A percentile compares a stretch with the other conserved stretches of the same genome.
Evolutionary conservation across 176 grass and related monocot genomes (phyloP).

Genomic region (Triticum turgidum): DNA sequence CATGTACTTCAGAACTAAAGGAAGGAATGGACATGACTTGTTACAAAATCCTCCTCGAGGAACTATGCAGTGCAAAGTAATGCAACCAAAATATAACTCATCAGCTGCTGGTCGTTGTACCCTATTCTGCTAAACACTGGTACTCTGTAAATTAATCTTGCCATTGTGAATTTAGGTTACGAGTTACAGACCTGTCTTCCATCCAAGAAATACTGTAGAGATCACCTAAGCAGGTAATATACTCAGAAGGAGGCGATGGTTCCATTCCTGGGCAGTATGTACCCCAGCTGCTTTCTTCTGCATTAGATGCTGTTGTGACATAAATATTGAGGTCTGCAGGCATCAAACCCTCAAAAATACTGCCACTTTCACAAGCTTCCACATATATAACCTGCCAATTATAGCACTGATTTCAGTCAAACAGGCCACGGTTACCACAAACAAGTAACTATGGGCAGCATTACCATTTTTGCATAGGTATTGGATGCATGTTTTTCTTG

Average conservation of each 20-base stretch:
- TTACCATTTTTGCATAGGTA: constrained; percentile 71
- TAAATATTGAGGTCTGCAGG: constrained; percentile 76
- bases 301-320: constrained; percentile 82
- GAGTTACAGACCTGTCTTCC: constrained; percentile 74
- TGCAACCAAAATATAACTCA: not conserved
- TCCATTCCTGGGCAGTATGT: constrained; percentile 92
- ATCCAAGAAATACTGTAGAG: constrained; percentile 97
- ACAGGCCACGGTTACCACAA: not conserved
- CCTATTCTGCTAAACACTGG: not conserved
- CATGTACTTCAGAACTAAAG: not conserved
- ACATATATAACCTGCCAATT: constrained; percentile 83
- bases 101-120: not conserved
- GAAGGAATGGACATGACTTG: not conserved
- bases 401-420: constrained; percentile 16
- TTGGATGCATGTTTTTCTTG: constrained; percentile 57
- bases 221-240: constrained; percentile 85
- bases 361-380: constrained; percentile 96
- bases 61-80: not conserved
- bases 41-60: not conserved
- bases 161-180: not conserved
- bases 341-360: constrained; percentile 87
- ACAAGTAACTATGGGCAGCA: not conserved
- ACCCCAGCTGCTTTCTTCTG: constrained; percentile 85
- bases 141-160: not conserved
- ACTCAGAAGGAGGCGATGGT: constrained; percentile 78